These are phyloP conservation scores for Fusarium pilosicola DNA, from an alignment of 2,329 filamentous ascomycete genomes.

Conservation along the genomic window DNA sequence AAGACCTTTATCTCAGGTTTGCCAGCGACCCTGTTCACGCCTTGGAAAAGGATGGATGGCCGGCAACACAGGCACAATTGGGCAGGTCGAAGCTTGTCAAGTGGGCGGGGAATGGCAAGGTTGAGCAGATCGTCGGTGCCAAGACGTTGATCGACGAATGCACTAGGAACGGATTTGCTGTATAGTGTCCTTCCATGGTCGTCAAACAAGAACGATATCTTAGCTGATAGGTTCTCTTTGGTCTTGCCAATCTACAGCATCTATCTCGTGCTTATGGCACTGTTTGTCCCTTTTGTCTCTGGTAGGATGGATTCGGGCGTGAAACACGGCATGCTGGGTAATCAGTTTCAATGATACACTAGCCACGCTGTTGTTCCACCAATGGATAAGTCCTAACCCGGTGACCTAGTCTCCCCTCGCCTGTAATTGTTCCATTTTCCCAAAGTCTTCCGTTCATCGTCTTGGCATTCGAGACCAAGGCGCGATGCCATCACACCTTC, in stretches of 20 bases:
- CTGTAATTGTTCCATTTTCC: background rate
- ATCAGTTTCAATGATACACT: background rate
- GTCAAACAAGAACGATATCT: fast-evolving
- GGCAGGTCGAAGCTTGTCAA: slow-evolving; percentile 5
- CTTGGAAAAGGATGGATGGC: slow-evolving; percentile 4
- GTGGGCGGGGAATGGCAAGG: slow-evolving; percentile 8
- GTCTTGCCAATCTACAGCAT: background rate
- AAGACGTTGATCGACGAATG: slow-evolving; percentile 13
- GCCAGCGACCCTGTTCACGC: slow-evolving; percentile 17
- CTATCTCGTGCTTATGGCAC: background rate
- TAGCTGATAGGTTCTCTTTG: background rate
- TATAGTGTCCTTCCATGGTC: background rate
- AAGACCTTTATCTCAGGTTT: slow-evolving; percentile 28
- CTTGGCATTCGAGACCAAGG: background rate
- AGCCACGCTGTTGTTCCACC: background rate
- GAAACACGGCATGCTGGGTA: background rate
- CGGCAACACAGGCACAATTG: background rate
- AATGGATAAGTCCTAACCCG: background rate
- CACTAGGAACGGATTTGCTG: background rate
- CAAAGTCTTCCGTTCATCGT: background rate
- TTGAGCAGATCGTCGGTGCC: background rate
- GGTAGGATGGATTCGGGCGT: background rate
- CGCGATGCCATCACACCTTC: background rate
- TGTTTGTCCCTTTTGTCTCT: background rate
- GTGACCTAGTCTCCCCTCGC: background rate